Base-by-base conservation (phyloP, 2,329 filamentous ascomycete species). In the Colletotrichum eremochloae region DNA sequence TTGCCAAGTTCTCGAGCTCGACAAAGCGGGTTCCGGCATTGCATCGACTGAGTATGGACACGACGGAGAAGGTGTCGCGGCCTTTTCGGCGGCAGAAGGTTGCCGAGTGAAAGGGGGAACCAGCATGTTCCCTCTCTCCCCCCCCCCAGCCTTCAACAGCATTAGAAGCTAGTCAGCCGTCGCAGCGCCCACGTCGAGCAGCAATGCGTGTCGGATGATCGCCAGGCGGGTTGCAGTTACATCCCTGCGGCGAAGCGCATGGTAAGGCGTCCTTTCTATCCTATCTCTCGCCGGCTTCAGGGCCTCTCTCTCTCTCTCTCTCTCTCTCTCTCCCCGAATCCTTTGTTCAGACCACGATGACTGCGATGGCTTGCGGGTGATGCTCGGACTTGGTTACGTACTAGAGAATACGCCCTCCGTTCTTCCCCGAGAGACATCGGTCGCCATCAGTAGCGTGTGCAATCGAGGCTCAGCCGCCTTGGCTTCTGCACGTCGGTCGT, bases 401-500 rank as follows among this genome's bases (percentile, higher is more conserved):
- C 7, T n/a, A n/a, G 15, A 3, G 18, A 3, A 7, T 9, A 15
- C 4, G 18, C 0, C 20, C 8, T 9, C 20, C 20, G 24, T 24
- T 24, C 24, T 24, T 24, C 24, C 24, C n/a, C 12, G 14, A 18
- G 14, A 48, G 33, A 12, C 44, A 14, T 60, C 31, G 50, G 52
- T 63, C 69, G 65, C 69, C 68, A 69, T 48, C 33, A 38, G 1
- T 60, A 60, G 60, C 66, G 69, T 69, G 48, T 48, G 46, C 46
- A 48, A 11, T 48, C 57, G 69, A 69, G 69, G 69, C 69, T 72
- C 69, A 56, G 69, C 60, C 60, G 61, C 29, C 69, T 72, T 72
- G 69, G 69, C 68, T 44, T 62, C 44, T 62, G 60, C 31, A 33
- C 50, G 46, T 48, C 46, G 46, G 14, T 42, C 38, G 44, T 61